Evolutionary conservation across 495 filamentous ascomycete genomes (phyloP).

Genomic region (Penicillium samsonianum): DNA sequence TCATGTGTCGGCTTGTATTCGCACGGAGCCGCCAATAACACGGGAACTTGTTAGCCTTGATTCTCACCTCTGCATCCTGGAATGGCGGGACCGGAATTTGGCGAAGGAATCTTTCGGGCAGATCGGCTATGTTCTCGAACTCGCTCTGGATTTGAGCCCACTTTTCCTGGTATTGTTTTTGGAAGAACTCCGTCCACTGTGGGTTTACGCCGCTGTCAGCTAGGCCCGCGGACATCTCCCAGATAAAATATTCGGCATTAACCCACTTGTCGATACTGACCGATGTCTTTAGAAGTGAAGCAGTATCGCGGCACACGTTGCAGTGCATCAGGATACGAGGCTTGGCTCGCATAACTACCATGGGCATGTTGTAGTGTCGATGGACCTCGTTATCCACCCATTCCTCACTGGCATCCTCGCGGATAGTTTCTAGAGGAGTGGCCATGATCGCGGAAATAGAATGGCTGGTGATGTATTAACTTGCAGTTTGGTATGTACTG

Average conservation of each 20-base stretch:
- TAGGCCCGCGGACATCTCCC: constrained; percentile 7
- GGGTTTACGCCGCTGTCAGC: constrained; percentile 4
- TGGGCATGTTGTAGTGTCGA: constrained; percentile 5
- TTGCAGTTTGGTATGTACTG: background rate
- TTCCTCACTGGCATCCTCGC: background rate
- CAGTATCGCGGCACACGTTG: background rate
- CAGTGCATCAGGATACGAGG: background rate
- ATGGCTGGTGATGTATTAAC: background rate
- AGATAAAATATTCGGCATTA: constrained; percentile 9
- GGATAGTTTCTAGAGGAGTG: background rate
- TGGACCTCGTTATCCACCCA: constrained; percentile 4
- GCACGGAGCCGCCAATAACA: constrained; percentile 1
- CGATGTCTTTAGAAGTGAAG: background rate
- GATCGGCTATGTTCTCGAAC: background rate
- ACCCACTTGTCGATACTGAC: constrained; percentile 7
- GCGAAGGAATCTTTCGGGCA: constrained; percentile 1
- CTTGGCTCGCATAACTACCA: background rate
- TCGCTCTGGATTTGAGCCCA: background rate
- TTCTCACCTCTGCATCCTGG: constrained; percentile 2
- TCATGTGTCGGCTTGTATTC: background rate
- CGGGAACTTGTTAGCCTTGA: background rate
- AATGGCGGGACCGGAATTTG: background rate
- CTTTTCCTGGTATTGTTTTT: background rate
- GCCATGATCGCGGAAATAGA: background rate
- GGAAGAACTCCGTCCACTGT: background rate